phyloP scores from a whole-genome alignment of 495 filamentous ascomycete species.

The Halenospora varia region DNA sequence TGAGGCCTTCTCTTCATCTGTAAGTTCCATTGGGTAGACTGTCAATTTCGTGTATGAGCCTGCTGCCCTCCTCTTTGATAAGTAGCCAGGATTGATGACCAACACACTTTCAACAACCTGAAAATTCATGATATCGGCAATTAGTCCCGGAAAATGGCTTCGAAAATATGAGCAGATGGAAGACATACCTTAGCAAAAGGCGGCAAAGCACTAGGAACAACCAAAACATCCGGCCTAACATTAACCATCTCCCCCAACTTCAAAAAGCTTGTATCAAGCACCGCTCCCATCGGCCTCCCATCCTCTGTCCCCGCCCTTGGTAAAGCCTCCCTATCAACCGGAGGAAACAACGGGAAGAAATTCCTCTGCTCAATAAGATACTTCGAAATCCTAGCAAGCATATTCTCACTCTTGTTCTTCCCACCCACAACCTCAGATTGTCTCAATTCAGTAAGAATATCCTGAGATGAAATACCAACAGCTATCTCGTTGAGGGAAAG shows the following conservation, averaged over 20 bases:
- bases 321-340: constrained; percentile 59
- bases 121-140: not conserved
- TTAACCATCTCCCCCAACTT: constrained; percentile 89
- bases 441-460: constrained; percentile 74
- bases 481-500: constrained; percentile 81
- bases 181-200: constrained; percentile 81
- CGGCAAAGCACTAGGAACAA: constrained; percentile 77
- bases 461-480: constrained; percentile 75
- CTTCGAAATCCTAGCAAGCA: constrained; percentile 63
- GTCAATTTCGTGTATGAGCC: constrained; percentile 79
- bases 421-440: constrained; percentile 64
- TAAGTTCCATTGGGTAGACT: constrained; percentile 58
- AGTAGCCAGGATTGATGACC: constrained; percentile 79
- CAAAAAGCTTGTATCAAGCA: constrained; percentile 77
- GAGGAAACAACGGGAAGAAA: constrained; percentile 86
- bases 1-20: constrained; percentile 50
- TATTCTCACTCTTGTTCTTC: constrained; percentile 39
- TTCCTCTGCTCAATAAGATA: constrained; percentile 84
- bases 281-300: constrained; percentile 61
- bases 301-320: constrained; percentile 57
- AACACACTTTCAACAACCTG: constrained; percentile 76
- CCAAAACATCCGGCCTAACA: constrained; percentile 76
- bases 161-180: not conserved
- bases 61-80: constrained; percentile 76
- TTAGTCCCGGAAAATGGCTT: not conserved